Percentiles rank a stretch among this genome's conserved stretches.
Conservation (phyloP, 2,329 filamentous ascomycete species). For the Aspergillus sergii region DNA sequence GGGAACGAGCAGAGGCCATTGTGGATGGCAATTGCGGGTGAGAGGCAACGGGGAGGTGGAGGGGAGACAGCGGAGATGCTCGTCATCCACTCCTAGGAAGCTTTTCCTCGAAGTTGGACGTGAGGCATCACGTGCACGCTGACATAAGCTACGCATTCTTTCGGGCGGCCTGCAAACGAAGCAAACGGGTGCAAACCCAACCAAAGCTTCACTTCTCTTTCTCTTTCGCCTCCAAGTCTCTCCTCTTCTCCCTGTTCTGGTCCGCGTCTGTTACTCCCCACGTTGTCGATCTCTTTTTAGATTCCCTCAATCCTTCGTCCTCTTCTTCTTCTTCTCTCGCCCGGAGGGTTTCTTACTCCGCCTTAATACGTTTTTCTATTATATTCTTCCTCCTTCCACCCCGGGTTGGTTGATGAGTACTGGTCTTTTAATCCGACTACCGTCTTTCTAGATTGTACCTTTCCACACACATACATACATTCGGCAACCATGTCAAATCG, state of each 20-base stretch:
- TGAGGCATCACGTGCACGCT: conserved; percentile 25
- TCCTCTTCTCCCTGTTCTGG: conserved; percentile 21
- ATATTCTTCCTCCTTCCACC: conserved; percentile 20
- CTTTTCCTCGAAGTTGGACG: conserved; percentile 23
- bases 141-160: conserved; percentile 17
- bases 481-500: conserved; percentile 47
- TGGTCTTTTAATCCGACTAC: conserved; percentile 15
- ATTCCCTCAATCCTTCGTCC: conserved; percentile 5
- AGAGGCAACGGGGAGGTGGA: conserved; percentile 21
- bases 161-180: conserved; percentile 18
- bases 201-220: conserved; percentile 27
- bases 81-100: conserved; percentile 13
- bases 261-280: conserved; percentile 12
- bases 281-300: conserved; percentile 16
- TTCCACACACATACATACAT: conserved; percentile 20
- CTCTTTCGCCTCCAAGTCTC: conserved; percentile 24
- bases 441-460: conserved; percentile 21
- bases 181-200: conserved; percentile 26
- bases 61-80: conserved; percentile 22
- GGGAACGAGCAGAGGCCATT: conserved; percentile 50
- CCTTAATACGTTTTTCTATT: conserved; percentile 12
- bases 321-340: conserved; percentile 7
- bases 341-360: conserved; percentile 6
- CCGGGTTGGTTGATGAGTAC: conserved; percentile 21
- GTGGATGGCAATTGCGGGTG: conserved; percentile 35